Conservation (phyloP, 1,284 basidiomycete species). For the Peniophora sp. region DNA sequence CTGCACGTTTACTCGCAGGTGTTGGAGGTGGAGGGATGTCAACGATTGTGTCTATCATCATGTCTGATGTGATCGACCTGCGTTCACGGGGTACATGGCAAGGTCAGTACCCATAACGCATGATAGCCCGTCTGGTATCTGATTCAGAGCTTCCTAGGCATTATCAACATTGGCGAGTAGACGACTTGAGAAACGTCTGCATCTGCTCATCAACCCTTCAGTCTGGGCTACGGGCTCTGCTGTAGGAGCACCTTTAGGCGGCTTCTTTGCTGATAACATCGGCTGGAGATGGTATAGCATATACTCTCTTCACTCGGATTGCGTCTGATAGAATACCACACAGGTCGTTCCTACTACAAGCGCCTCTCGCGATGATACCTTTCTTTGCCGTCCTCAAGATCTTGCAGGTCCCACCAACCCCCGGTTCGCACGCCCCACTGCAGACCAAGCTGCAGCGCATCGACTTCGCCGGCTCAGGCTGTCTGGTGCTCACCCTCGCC, state of each 20-base stretch:
- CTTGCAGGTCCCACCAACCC: conserved; percentile 36
- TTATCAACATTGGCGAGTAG: not conserved
- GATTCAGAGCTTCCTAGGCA: not conserved
- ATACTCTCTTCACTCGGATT: not conserved
- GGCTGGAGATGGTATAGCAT: conserved; percentile 55
- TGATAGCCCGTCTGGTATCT: too few relatives aligned
- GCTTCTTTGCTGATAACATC: conserved; percentile 48
- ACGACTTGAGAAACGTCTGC: too few relatives aligned
- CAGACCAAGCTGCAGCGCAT: conserved; percentile 43
- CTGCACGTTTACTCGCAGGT: conserved; percentile 47
- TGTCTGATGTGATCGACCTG: conserved; percentile 54
- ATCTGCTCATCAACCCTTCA: too few relatives aligned
- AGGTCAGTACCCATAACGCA: conserved; percentile 24
- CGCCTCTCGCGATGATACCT: conserved; percentile 44
- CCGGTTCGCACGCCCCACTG: conserved; percentile 21
- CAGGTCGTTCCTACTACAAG: conserved; percentile 54
- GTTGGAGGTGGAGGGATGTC: conserved; percentile 57
- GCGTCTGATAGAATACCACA: too few relatives aligned
- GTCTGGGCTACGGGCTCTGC: conserved; percentile 48
- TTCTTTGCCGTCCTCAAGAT: conserved; percentile 41
- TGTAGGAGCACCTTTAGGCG: conserved; percentile 50
- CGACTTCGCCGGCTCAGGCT: conserved; percentile 48
- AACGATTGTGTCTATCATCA: conserved; percentile 51
- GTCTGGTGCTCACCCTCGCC: conserved; percentile 44
- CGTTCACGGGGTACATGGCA: conserved; percentile 58